A percentile compares a stretch with the other conserved stretches of the same genome.
phyloP scores from a whole-genome alignment of 768 basidiomycete species.

The Dictyophora rubrovolvata region DNA sequence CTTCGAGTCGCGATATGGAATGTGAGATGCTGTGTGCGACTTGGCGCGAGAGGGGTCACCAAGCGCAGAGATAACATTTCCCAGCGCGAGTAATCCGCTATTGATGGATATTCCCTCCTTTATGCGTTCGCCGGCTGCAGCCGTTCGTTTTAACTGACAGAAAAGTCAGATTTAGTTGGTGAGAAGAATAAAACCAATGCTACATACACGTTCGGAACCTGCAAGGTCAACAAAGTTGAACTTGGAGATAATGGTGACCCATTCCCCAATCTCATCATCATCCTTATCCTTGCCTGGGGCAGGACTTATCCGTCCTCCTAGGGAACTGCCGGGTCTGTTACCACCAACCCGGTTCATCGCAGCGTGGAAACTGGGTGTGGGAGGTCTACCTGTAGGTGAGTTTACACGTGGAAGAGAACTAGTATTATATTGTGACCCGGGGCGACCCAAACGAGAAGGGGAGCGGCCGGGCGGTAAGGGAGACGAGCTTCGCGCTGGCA shows the following conservation, averaged over 20 bases:
- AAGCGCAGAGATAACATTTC: constrained; percentile 96
- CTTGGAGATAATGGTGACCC: constrained; percentile 86
- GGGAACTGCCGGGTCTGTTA: constrained; percentile 68
- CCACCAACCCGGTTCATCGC: constrained; percentile 60
- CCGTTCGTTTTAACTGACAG: constrained; percentile 82
- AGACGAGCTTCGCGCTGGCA: constrained; percentile 66
- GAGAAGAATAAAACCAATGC: neutral
- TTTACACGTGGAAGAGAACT: constrained; percentile 41
- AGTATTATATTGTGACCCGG: constrained; percentile 63
- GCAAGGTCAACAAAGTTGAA: constrained; percentile 99
- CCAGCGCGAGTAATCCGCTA: constrained; percentile 88
- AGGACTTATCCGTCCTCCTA: constrained; percentile 58
- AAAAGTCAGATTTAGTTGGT: constrained; percentile 12
- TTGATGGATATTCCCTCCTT: constrained; percentile 99
- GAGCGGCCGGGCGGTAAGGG: constrained; percentile 72
- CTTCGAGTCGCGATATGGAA: constrained; percentile 98
- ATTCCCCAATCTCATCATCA: constrained; percentile 68
- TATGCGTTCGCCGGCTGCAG: constrained; percentile 90
- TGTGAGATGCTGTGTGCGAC: constrained; percentile 73
- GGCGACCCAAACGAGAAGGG: constrained; percentile 67
- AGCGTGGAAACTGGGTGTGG: constrained; percentile 67
- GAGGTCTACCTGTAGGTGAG: constrained; percentile 70
- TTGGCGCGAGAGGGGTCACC: constrained; percentile 87
- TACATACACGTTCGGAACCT: constrained; percentile 82
- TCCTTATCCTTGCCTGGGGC: constrained; percentile 23